phyloP scores from a whole-genome alignment of 768 basidiomycete genomes.

The Suillus americanus region DNA sequence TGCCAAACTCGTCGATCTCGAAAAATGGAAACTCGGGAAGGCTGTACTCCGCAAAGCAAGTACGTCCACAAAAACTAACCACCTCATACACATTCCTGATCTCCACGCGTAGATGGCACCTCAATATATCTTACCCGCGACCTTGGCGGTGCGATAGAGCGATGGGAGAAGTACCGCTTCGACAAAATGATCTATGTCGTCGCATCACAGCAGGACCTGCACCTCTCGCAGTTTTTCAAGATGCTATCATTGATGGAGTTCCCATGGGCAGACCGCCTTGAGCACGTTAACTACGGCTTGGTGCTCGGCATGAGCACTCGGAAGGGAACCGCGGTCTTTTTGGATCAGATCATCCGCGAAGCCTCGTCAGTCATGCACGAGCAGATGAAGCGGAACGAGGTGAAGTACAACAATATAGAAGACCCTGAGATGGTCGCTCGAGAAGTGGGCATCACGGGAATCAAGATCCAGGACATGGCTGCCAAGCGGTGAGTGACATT shows the following conservation, averaged over 20 bases:
- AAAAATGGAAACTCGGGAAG: constrained; percentile 89
- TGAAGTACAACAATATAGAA: constrained; percentile 85
- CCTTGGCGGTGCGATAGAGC: constrained; percentile 90
- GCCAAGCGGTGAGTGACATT: constrained; percentile 70
- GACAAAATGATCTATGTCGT: constrained; percentile 95
- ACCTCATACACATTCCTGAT: not conserved
- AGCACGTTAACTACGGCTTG: constrained; percentile 90
- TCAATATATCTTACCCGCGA: constrained; percentile 95
- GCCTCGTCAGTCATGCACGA: constrained; percentile 91
- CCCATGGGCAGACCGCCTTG: constrained; percentile 78
- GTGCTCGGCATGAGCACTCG: constrained; percentile 95
- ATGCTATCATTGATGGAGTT: constrained; percentile 87
- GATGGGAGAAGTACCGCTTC: constrained; percentile 88
- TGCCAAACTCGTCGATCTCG: constrained; percentile 84
- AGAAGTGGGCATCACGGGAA: constrained; percentile 91
- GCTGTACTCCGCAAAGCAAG: constrained; percentile 88
- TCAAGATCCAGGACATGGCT: constrained; percentile 98
- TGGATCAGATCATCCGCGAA: constrained; percentile 90
- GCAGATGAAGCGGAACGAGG: constrained; percentile 93
- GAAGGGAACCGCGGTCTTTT: constrained; percentile 92
- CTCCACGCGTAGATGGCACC: constrained; percentile 67
- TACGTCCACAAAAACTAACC: constrained; percentile 24
- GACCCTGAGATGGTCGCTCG: constrained; percentile 77
- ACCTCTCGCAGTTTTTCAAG: constrained; percentile 92
- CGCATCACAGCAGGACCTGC: constrained; percentile 83